These are phyloP conservation scores for Juglanconis oblonga DNA, from an alignment of 2,329 filamentous ascomycete genomes.

Conservation along the genomic window DNA sequence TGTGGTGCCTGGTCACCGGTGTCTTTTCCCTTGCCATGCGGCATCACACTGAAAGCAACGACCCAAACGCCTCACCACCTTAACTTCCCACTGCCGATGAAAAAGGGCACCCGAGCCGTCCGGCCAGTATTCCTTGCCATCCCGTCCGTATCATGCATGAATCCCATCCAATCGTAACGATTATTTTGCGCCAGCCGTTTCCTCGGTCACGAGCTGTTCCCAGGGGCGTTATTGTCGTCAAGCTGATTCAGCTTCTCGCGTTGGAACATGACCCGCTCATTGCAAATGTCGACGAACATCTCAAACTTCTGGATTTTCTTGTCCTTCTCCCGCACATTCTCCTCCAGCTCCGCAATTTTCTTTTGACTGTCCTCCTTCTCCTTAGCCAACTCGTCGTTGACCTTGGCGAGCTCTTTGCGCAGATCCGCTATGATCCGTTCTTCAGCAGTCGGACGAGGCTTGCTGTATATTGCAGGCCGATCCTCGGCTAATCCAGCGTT, in stretches of 20 bases:
- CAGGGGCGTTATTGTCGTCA: conserved; percentile 19
- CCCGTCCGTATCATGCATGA: conserved; percentile 11
- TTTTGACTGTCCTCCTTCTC: conserved; percentile 55
- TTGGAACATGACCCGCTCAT: conserved; percentile 63
- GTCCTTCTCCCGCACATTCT: conserved; percentile 61
- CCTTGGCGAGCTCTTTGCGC: conserved; percentile 57
- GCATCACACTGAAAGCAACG: not conserved
- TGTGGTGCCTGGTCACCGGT: not conserved
- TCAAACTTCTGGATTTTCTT: conserved; percentile 62
- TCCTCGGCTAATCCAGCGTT: conserved; percentile 58
- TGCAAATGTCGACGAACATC: conserved; percentile 69
- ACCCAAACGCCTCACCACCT: not conserved
- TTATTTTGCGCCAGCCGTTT: not conserved
- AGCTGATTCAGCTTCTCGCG: conserved; percentile 47
- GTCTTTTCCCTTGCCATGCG: not conserved
- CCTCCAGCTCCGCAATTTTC: conserved; percentile 56
- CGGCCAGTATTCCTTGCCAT: conserved; percentile 6
- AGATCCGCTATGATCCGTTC: conserved; percentile 63
- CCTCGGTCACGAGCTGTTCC: not conserved
- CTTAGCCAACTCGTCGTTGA: conserved; percentile 54
- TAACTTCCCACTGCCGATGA: not conserved
- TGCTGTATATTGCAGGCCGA: conserved; percentile 63
- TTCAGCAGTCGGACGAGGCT: conserved; percentile 60
- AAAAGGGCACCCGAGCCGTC: not conserved
- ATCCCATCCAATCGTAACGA: conserved; percentile 3